These are phyloP conservation scores for Vinca minor DNA, from an alignment of 257 asterid species.

Conservation along the genomic window DNA sequence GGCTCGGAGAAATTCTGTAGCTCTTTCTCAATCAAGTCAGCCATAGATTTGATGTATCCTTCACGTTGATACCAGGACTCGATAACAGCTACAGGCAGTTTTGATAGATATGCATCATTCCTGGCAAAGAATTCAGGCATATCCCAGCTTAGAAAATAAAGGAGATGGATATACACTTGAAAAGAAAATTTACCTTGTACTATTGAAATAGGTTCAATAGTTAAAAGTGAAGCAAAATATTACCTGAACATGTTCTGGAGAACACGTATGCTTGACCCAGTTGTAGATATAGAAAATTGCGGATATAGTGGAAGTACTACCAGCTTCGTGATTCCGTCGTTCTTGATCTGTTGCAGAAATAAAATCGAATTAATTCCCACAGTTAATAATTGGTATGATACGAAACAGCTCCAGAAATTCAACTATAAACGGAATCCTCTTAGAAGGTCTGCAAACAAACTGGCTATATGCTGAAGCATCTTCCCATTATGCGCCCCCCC, in stretches of 20 bases:
- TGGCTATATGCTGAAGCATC: neutral
- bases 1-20: slow-evolving; percentile 45
- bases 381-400: neutral
- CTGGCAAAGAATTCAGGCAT: slow-evolving; percentile 30
- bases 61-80: slow-evolving; percentile 89
- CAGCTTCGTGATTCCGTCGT: slow-evolving; percentile 68
- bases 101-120: slow-evolving; percentile 53
- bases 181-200: neutral
- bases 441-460: neutral
- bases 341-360: slow-evolving; percentile 55
- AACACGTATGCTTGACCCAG: slow-evolving; percentile 93
- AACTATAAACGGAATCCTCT: neutral
- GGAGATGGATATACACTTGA: neutral
- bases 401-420: neutral
- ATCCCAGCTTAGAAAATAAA: slow-evolving; percentile 9
- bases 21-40: slow-evolving; percentile 80
- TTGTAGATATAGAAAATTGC: slow-evolving; percentile 90
- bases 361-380: too few relatives aligned
- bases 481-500: neutral
- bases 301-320: slow-evolving; percentile 94
- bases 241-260: slow-evolving; percentile 71
- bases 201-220: neutral
- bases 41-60: slow-evolving; percentile 89
- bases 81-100: slow-evolving; percentile 76
- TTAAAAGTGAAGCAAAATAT: neutral